phyloP scores from a whole-genome alignment of 2,329 filamentous ascomycete genomes.

The Hypomyces rosellus region DNA sequence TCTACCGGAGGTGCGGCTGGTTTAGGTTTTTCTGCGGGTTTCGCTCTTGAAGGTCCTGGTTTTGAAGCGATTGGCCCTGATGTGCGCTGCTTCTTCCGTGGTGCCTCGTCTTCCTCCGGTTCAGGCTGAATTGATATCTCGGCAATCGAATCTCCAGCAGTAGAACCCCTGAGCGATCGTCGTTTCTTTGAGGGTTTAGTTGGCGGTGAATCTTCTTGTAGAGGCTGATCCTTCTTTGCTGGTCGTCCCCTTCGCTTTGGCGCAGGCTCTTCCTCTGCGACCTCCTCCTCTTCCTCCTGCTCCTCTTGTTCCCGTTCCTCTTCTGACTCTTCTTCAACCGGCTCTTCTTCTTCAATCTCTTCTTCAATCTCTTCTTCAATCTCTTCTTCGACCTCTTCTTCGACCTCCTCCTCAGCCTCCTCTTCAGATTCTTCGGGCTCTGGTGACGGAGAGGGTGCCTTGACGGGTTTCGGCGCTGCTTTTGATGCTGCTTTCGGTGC shows the following conservation, averaged over 20 bases:
- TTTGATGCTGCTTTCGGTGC: slow-evolving; percentile 2
- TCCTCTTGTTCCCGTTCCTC: slow-evolving; percentile 9
- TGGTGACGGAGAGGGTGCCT: not conserved
- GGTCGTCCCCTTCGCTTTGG: slow-evolving; percentile 15
- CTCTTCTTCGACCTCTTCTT: slow-evolving; percentile 12
- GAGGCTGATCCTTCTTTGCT: slow-evolving; percentile 9
- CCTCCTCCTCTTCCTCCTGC: slow-evolving; percentile 9
- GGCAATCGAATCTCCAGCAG: slow-evolving; percentile 1
- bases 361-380: slow-evolving; percentile 5
- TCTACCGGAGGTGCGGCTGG: slow-evolving; percentile 1
- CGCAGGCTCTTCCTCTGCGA: slow-evolving; percentile 1
- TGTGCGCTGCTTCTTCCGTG: slow-evolving; percentile 23
- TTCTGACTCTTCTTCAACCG: slow-evolving; percentile 7
- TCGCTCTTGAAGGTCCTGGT: slow-evolving; percentile 17
- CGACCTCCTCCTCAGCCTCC: slow-evolving; percentile 5
- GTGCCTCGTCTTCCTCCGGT: slow-evolving; percentile 19
- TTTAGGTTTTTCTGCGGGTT: slow-evolving; percentile 5
- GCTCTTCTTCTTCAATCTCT: slow-evolving; percentile 11
- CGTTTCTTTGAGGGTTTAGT: slow-evolving; percentile 10
- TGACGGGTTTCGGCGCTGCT: not conserved
- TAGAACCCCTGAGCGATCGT: slow-evolving; percentile 6
- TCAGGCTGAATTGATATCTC: slow-evolving; percentile 17
- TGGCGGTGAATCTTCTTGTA: not conserved
- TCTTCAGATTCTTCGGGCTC: slow-evolving; percentile 13
- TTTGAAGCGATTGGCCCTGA: slow-evolving; percentile 18